Evolutionary conservation across 768 basidiomycete genomes (phyloP).

Genomic region (Russula sp.): DNA sequence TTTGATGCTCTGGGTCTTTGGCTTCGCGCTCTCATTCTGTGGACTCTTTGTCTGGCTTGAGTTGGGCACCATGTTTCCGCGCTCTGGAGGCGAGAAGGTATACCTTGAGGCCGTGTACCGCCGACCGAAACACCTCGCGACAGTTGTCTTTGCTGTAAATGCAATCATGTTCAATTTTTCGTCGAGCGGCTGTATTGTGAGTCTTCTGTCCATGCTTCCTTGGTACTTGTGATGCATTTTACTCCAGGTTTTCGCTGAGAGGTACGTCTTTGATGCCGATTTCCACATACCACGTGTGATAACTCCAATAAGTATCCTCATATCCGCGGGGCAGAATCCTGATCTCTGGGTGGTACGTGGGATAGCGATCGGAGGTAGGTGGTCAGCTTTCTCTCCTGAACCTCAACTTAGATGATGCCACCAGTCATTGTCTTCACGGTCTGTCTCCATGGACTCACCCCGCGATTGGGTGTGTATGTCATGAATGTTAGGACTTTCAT

Average conservation of each 20-base stretch:
- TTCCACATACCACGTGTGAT: neutral
- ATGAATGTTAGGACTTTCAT: conserved; percentile 40
- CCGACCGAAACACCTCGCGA: conserved; percentile 40
- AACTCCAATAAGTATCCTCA: conserved; percentile 35
- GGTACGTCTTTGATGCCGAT: conserved; percentile 15
- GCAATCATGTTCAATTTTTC: conserved; percentile 40
- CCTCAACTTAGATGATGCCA: neutral
- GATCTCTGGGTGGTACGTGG: conserved; percentile 47
- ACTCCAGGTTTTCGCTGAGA: conserved; percentile 28
- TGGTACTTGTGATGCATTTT: neutral
- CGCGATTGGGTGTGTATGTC: conserved; percentile 39
- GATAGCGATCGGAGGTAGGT: conserved; percentile 48
- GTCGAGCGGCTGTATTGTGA: conserved; percentile 32
- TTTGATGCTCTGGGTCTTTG: conserved; percentile 56
- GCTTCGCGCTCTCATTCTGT: conserved; percentile 50
- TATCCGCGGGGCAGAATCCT: conserved; percentile 35
- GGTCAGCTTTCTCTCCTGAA: neutral
- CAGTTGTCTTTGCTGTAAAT: conserved; percentile 41
- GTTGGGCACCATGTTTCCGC: conserved; percentile 55
- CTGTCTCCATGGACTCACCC: conserved; percentile 45
- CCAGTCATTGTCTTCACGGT: conserved; percentile 46
- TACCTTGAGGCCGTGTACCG: conserved; percentile 51
- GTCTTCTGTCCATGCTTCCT: neutral
- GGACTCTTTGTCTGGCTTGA: conserved; percentile 59
- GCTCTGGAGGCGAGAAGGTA: conserved; percentile 57